Percentiles rank a stretch among this genome's conserved stretches.
Conservation (phyloP, 2,329 filamentous ascomycete species). For the Pezicula radicicola region DNA sequence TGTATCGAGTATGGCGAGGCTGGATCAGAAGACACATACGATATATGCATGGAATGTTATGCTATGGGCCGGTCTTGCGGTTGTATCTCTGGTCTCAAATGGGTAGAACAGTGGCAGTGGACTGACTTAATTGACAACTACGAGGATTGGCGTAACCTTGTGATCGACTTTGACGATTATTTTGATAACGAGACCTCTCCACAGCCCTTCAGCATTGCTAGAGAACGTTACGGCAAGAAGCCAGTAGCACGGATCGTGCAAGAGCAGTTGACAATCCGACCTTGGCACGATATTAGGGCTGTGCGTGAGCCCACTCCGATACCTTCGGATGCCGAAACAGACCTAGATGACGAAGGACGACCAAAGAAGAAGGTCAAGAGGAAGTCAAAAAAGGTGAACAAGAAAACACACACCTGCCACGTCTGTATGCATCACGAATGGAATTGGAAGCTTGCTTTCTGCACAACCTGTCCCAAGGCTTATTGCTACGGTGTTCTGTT, state of each 20-base stretch:
- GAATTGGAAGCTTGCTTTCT: constrained; percentile 80
- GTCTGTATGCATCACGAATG: constrained; percentile 79
- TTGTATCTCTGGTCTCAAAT: constrained; percentile 80
- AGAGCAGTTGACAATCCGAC: constrained; percentile 74
- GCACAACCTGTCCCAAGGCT: constrained; percentile 69
- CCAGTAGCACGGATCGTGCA: constrained; percentile 92
- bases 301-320: constrained; percentile 26
- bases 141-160: constrained; percentile 76
- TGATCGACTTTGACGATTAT: constrained; percentile 70
- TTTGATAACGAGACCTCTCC: constrained; percentile 65
- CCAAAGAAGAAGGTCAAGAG: constrained; percentile 62
- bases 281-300: constrained; percentile 73
- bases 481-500: constrained; percentile 96
- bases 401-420: constrained; percentile 65
- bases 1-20: constrained; percentile 68
- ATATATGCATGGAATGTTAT: constrained; percentile 98
- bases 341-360: constrained; percentile 62
- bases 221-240: constrained; percentile 66
- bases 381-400: constrained; percentile 40
- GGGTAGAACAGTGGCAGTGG: constrained; percentile 95
- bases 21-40: constrained; percentile 82
- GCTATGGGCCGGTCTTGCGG: constrained; percentile 93
- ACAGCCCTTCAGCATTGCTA: constrained; percentile 66
- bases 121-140: constrained; percentile 72
- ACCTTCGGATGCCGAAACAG: constrained; percentile 48